Conservation (phyloP, 108 stramenopile genomes). For the Skeletonema marinoi region DNA sequence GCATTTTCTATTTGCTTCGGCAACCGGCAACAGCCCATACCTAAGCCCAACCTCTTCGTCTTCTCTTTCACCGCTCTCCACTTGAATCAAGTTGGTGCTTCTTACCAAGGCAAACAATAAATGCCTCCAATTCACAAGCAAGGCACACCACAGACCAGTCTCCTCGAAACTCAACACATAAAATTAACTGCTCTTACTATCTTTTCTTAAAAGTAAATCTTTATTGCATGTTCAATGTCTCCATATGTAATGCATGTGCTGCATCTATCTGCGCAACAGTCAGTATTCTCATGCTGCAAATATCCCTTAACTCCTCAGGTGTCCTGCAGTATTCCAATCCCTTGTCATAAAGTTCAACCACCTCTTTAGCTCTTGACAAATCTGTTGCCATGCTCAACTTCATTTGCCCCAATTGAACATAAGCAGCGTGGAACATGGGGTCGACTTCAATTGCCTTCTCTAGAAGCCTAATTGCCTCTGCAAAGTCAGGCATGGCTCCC, state of each 20-base stretch:
- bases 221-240: slow-evolving; percentile 84
- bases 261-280: slow-evolving; percentile 89
- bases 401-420: slow-evolving; percentile 89
- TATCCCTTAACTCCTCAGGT: slow-evolving; percentile 86
- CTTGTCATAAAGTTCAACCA: slow-evolving; percentile 80
- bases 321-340: slow-evolving; percentile 84
- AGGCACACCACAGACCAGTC: too few relatives aligned
- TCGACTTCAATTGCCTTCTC: slow-evolving; percentile 85
- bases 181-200: neutral
- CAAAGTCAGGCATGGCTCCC: slow-evolving; percentile 73
- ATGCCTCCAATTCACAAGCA: too few relatives aligned
- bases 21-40: too few relatives aligned
- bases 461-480: slow-evolving; percentile 67
- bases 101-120: too few relatives aligned
- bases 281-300: slow-evolving; percentile 86
- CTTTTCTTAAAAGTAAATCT: neutral
- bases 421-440: slow-evolving; percentile 90
- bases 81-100: too few relatives aligned
- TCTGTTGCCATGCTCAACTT: slow-evolving; percentile 87
- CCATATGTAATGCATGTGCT: slow-evolving; percentile 80
- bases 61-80: too few relatives aligned
- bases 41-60: too few relatives aligned
- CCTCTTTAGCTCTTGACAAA: slow-evolving; percentile 69
- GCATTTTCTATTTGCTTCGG: too few relatives aligned
- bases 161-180: too few relatives aligned